phyloP scores from a whole-genome alignment of 495 filamentous ascomycete species.

The Penicillium tannophilum region DNA sequence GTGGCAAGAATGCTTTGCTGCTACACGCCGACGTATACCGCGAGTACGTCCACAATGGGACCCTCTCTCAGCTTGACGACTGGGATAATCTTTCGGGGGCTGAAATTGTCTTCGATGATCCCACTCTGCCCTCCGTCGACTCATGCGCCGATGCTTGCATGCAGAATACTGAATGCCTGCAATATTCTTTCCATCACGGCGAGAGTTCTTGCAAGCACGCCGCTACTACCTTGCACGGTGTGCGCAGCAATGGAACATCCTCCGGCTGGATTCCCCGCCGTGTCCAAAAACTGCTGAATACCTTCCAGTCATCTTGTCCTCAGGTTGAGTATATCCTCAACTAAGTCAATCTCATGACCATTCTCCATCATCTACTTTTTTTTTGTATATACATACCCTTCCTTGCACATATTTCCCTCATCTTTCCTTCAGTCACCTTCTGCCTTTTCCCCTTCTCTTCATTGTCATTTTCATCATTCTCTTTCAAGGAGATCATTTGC shows the following conservation, averaged over 20 bases:
- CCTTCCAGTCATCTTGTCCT: constrained; percentile 31
- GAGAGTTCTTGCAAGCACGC: constrained; percentile 34
- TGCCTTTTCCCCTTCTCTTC: background rate
- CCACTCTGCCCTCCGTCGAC: constrained; percentile 26
- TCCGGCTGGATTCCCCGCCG: constrained; percentile 38
- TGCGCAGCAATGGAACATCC: constrained; percentile 23
- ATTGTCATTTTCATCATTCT: background rate
- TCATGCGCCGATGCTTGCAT: constrained; percentile 41
- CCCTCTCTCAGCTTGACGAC: constrained; percentile 22
- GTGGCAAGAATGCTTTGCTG: constrained; percentile 33
- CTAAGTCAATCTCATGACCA: constrained; percentile 13
- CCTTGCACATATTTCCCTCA: constrained; percentile 12
- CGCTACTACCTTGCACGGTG: constrained; percentile 32
- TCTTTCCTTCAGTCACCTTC: background rate
- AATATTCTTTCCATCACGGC: constrained; percentile 40
- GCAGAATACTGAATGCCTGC: constrained; percentile 41
- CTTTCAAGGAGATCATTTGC: constrained; percentile 17
- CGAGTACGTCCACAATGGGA: constrained; percentile 26
- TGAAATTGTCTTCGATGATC: constrained; percentile 22
- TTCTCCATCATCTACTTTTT: background rate
- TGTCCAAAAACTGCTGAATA: constrained; percentile 28
- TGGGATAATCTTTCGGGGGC: constrained; percentile 39
- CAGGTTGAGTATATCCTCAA: constrained; percentile 31
- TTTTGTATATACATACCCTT: constrained; percentile 18
- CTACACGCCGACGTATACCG: constrained; percentile 40